Percentiles rank a stretch among this genome's conserved stretches.
These are phyloP conservation scores for Ramaria rubella DNA, from an alignment of 768 basidiomycete genomes.

Conservation along the genomic window DNA sequence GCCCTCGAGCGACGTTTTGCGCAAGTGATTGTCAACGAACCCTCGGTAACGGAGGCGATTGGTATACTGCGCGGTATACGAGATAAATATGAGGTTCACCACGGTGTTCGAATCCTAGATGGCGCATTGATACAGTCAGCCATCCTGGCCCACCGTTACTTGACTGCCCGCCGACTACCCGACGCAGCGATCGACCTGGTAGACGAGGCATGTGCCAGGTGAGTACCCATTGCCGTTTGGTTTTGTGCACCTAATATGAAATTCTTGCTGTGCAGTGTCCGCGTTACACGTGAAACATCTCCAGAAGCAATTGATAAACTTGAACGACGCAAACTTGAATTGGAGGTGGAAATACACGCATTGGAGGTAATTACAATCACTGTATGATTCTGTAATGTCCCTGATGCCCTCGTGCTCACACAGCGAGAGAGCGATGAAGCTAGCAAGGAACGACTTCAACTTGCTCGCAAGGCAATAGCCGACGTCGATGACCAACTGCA, in stretches of 20 bases:
- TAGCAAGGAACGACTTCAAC: constrained; percentile 73
- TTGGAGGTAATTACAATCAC: constrained; percentile 39
- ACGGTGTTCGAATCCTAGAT: constrained; percentile 85
- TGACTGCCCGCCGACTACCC: constrained; percentile 73
- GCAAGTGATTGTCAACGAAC: constrained; percentile 90
- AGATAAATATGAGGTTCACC: constrained; percentile 90
- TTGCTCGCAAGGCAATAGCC: constrained; percentile 70
- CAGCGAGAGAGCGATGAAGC: constrained; percentile 79
- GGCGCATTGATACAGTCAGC: constrained; percentile 85
- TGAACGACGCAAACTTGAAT: constrained; percentile 80
- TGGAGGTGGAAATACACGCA: constrained; percentile 94
- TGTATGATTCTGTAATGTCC: neutral
- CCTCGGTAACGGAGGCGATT: constrained; percentile 82
- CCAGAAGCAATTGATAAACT: constrained; percentile 92
- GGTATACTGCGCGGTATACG: constrained; percentile 90
- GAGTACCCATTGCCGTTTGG: constrained; percentile 21
- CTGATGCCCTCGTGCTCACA: neutral
- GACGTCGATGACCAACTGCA: constrained; percentile 79
- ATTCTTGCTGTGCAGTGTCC: constrained; percentile 46
- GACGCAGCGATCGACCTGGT: constrained; percentile 88
- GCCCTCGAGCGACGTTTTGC: constrained; percentile 90
- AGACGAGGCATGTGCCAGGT: constrained; percentile 89
- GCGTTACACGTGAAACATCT: constrained; percentile 89
- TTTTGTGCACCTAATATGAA: too few species aligned
- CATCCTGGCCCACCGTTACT: constrained; percentile 86